Evolutionary conservation across 768 basidiomycete genomes (phyloP).

Genomic region (Boletus fagicola): DNA sequence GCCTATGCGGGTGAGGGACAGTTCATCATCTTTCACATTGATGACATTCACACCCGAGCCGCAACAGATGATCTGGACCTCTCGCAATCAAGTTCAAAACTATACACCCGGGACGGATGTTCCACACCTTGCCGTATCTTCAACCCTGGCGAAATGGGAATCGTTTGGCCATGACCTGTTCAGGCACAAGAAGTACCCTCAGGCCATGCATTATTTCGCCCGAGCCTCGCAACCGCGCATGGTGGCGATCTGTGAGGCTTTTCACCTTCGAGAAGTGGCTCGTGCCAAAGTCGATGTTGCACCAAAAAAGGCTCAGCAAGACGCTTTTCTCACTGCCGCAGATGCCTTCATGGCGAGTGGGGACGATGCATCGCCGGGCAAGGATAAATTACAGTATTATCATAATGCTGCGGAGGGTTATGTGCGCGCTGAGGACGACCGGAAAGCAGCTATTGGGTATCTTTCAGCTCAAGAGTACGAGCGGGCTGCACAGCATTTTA

Average conservation of each 20-base stretch:
- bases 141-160: conserved; percentile 48
- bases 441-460: conserved; percentile 46
- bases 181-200: conserved; percentile 39
- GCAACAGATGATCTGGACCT: conserved; percentile 51
- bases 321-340: conserved; percentile 46
- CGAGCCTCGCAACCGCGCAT: conserved; percentile 46
- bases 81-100: conserved; percentile 44
- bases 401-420: too few species aligned
- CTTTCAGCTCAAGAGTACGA: conserved; percentile 42
- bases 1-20: conserved; percentile 49
- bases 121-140: conserved; percentile 54
- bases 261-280: conserved; percentile 53
- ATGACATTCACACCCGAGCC: neutral
- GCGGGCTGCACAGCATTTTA: conserved; percentile 42
- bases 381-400: conserved; percentile 37
- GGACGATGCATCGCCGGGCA: conserved; percentile 23
- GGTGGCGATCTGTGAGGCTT: conserved; percentile 49
- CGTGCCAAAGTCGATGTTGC: conserved; percentile 31
- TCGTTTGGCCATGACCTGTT: conserved; percentile 41
- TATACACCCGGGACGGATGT: conserved; percentile 48
- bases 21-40: neutral
- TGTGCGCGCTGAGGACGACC: conserved; percentile 37
- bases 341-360: conserved; percentile 48
- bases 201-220: too few species aligned
- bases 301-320: conserved; percentile 22